Conservation (phyloP, 1,284 basidiomycete species). For the Cryptococcus wingfieldii region DNA sequence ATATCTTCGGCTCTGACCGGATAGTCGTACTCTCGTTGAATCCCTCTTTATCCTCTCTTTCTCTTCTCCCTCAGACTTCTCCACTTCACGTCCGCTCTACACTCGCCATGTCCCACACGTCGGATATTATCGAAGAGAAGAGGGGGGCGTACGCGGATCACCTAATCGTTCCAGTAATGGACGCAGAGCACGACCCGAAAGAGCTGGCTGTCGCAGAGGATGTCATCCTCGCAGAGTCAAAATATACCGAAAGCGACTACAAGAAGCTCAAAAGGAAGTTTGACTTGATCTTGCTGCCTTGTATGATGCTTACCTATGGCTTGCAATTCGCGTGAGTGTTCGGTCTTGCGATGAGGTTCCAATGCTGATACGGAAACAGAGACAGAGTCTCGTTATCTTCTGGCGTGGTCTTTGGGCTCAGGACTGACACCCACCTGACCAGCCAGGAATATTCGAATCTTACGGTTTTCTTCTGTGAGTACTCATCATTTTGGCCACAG, state of each 20-base stretch:
- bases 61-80: no score
- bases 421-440: conserved; percentile 24
- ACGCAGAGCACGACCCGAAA: not conserved
- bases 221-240: conserved; percentile 5
- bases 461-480: conserved; percentile 29
- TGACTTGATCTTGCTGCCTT: conserved; percentile 13
- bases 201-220: conserved; percentile 5
- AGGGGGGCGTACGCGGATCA: not conserved
- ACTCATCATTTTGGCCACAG: not conserved
- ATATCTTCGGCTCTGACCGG: no score
- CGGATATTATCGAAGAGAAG: conserved; percentile 29
- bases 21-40: no score
- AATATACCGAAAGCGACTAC: conserved; percentile 13
- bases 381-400: conserved; percentile 7
- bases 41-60: no score
- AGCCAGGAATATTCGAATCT: conserved; percentile 25
- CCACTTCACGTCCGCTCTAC: no score
- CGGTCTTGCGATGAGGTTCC: not conserved
- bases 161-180: not conserved
- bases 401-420: conserved; percentile 25
- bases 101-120: no score
- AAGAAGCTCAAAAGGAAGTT: conserved; percentile 12
- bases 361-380: not conserved
- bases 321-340: conserved; percentile 9
- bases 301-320: conserved; percentile 14